Percentiles rank a stretch among this genome's conserved stretches.
Evolutionary conservation across 257 asterid genomes (phyloP).

Genomic region (Solanum ossicruentum): DNA sequence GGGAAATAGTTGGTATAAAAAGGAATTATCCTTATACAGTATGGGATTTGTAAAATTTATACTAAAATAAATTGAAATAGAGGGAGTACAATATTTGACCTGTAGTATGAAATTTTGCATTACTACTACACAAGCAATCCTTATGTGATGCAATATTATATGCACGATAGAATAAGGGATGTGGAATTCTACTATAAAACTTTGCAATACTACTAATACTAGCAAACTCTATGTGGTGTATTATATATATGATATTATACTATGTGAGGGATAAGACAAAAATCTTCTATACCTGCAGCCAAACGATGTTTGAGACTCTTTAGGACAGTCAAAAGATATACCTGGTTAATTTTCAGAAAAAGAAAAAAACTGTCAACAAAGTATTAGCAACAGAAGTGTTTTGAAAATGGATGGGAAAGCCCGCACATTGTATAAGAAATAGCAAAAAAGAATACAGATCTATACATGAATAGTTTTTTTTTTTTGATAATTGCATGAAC

Average conservation of each 20-base stretch:
- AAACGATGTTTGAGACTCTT: conserved; percentile 92
- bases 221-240: not conserved
- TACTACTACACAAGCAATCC: not conserved
- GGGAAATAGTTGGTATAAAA: too few species aligned
- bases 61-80: not conserved
- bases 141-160: not conserved
- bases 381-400: not conserved
- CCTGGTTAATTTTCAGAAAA: conserved; percentile 38
- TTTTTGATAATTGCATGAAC: not conserved
- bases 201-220: not conserved
- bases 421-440: not conserved
- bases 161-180: not conserved
- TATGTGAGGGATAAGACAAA: not conserved
- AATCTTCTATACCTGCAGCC: conserved; percentile 66
- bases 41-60: too few species aligned
- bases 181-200: not conserved
- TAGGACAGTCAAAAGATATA: conserved; percentile 76
- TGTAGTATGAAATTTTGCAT: not conserved
- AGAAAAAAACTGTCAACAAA: conserved; percentile 3
- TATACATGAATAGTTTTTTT: not conserved
- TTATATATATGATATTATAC: not conserved
- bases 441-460: not conserved
- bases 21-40: too few species aligned
- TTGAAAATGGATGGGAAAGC: not conserved
- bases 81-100: not conserved